Evolutionary conservation across 2,329 filamentous ascomycete genomes (phyloP), one percentile per base, ranked within the genome.

Genomic region (Helminthosporium solani): DNA sequence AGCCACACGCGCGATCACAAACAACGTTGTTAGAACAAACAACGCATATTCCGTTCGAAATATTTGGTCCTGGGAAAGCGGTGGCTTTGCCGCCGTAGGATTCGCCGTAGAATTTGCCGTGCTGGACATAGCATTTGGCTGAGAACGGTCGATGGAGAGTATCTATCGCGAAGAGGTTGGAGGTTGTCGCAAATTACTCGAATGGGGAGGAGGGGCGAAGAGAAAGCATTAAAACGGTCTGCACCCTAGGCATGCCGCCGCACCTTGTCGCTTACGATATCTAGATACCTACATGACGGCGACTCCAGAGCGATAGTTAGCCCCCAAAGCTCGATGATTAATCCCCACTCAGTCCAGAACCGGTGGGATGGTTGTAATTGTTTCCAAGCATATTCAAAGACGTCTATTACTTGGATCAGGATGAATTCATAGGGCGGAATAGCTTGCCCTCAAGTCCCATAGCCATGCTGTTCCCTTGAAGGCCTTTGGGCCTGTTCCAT

Each of bases 11-110:
- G 40, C 20, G 20, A 52, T 15, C 12, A 57, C 25, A 25, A 59
- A 45, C 11, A 44, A 19, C 1, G 49, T 49, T 21, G 54, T 53
- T 25, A 58, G 41, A n/a, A 47, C 43, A 25, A 58, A 46, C 47
- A 58, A 50, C 23, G 46, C 42, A 16, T 36, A 33, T 27, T 53
- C 52, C n/a, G 49, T 46, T 16, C 47, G 40, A 9, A 47, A 31
- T 19, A 58, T 35, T 31, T 49, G 51, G 14, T 40, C 37, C 23
- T 25, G 41, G 4, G 41, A 41, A 33, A 54, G 42, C 18, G 46
- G 44, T 7, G 40, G 46, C 33, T 52, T 56, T 6, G 27, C 37
- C 3, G 42, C 37, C 14, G 45, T 6, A 5, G 23, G 23, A 5
- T 25, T 25, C 23, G 23, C 23, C 5, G 28, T 31, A 5, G 28